These are phyloP conservation scores for Glycine latifolia DNA, from an alignment of 306 rosid genomes.

Conservation along the genomic window DNA sequence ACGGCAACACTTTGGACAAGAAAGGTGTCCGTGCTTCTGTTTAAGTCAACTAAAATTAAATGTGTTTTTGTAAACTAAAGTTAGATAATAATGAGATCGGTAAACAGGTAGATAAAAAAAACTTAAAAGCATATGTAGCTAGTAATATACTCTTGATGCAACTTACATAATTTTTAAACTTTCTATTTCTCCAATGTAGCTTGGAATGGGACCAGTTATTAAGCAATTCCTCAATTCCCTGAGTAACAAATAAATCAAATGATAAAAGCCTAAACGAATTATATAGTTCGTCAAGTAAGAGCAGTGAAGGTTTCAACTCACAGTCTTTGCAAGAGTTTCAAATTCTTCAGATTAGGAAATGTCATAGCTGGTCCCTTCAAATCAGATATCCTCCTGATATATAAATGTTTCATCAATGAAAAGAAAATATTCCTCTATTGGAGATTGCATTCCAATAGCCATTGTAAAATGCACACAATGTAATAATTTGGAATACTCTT, in stretches of 20 bases:
- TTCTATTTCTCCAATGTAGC: constrained; percentile 39
- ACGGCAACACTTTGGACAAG: too few relatives aligned
- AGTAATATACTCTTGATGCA: not conserved
- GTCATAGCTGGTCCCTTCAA: constrained; percentile 58
- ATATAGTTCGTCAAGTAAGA: not conserved
- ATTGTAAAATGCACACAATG: not conserved
- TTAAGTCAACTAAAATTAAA: too few relatives aligned
- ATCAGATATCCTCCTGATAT: constrained; percentile 77
- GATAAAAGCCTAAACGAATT: constrained; percentile 4
- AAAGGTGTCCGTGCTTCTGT: too few relatives aligned
- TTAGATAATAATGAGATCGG: not conserved
- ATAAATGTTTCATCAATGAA: constrained; percentile 36
- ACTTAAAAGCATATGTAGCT: constrained; percentile 3
- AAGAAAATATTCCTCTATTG: constrained; percentile 23
- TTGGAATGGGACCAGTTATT: constrained; percentile 57
- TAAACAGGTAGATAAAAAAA: not conserved
- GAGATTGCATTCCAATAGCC: constrained; percentile 20
- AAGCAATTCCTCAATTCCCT: constrained; percentile 80
- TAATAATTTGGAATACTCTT: constrained; percentile 10
- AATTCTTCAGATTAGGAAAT: constrained; percentile 62
- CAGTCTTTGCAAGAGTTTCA: constrained; percentile 51
- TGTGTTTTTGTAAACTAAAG: not conserved
- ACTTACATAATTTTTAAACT: constrained; percentile 59
- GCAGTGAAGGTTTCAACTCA: constrained; percentile 54
- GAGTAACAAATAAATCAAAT: constrained; percentile 38